Evolutionary conservation across 2,329 filamentous ascomycete genomes (phyloP), one percentile per base, ranked within the genome.

Genomic region (Monosporascus sp.): DNA sequence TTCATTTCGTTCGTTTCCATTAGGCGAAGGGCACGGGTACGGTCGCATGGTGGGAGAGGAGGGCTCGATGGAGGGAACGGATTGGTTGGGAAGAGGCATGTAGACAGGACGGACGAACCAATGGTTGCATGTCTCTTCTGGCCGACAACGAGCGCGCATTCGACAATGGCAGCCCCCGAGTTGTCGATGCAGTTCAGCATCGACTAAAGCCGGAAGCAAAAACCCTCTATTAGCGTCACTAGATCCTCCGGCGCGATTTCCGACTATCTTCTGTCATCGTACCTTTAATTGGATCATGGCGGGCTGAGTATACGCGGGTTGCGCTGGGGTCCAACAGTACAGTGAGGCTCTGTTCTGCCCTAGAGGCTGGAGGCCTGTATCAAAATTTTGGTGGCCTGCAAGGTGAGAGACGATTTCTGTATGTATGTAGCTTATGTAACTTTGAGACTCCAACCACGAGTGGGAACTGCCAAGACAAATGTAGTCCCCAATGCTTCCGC

Each of bases 111-210:
- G 9, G 25, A 61, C 80, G 65, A 81, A 96, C 92, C 94, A 67
- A 99, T 92, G 67, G 86, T 87, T 55, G 93, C 94, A 66, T 87
- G 84, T 62, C 85, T 79, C 77, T 97, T 96, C 77, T 93, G 94
- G 68, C 90, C 90, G 66, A 99, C 79, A 58, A 97, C 88, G 70
- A 93, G 88, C 71, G 88, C 89, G 77, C 94, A 99, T 78, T 99
- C 94, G 75, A 97, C 94, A 62, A 99, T 81, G 65, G 94, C 92
- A 63, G 94, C 94, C 70, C 94, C 94, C 61, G 94, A 97, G 80
- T 97, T 99, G 87, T 99, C 94, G 84, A 99, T 97, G 86, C 94
- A 97, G 77, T 94, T 97, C 66, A 99, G 83, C 84, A 99, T 90
- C 70, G 92, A 89, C 94, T 97, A 63, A 36, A 35, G 39, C 24